Conservation (phyloP, 2,329 filamentous ascomycete species). For the Blumeriella jaapii region DNA sequence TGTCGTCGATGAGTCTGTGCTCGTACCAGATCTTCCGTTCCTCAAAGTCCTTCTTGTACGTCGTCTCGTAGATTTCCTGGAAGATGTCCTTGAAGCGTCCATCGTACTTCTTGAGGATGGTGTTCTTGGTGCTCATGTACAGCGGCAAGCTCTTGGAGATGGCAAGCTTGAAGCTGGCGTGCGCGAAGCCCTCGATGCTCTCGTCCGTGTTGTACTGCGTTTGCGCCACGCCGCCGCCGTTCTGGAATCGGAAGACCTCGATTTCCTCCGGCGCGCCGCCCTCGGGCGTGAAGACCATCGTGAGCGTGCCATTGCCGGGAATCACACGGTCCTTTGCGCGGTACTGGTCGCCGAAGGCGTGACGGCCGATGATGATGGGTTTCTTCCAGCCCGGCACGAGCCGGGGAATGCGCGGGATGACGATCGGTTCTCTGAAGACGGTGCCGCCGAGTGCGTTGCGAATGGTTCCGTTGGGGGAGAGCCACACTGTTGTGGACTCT, state of each 20-base stretch:
- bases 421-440: slow-evolving; percentile 97
- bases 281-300: slow-evolving; percentile 88
- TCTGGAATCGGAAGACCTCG: slow-evolving; percentile 82
- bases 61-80: slow-evolving; percentile 84
- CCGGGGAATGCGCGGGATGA: slow-evolving; percentile 85
- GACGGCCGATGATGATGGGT: slow-evolving; percentile 96
- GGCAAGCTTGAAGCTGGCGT: slow-evolving; percentile 93
- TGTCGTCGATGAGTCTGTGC: slow-evolving; percentile 97
- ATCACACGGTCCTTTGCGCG: slow-evolving; percentile 87
- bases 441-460: slow-evolving; percentile 73
- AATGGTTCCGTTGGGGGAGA: slow-evolving; percentile 90
- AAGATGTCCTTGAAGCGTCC: slow-evolving; percentile 99
- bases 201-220: slow-evolving; percentile 98
- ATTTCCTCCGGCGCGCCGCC: slow-evolving; percentile 74
- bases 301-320: slow-evolving; percentile 72
- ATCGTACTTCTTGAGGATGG: slow-evolving; percentile 97
- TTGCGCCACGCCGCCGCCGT: slow-evolving; percentile 78
- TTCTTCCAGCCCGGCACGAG: slow-evolving; percentile 97
- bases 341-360: slow-evolving; percentile 98
- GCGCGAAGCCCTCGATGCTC: slow-evolving; percentile 87
- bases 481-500: slow-evolving; percentile 96
- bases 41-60: slow-evolving; percentile 84
- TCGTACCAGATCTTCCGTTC: slow-evolving; percentile 96
- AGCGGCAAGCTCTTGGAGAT: slow-evolving; percentile 79
- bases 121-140: slow-evolving; percentile 99